phyloP scores from a whole-genome alignment of 305 asterid genomes.

The Fraxinus greggii region DNA sequence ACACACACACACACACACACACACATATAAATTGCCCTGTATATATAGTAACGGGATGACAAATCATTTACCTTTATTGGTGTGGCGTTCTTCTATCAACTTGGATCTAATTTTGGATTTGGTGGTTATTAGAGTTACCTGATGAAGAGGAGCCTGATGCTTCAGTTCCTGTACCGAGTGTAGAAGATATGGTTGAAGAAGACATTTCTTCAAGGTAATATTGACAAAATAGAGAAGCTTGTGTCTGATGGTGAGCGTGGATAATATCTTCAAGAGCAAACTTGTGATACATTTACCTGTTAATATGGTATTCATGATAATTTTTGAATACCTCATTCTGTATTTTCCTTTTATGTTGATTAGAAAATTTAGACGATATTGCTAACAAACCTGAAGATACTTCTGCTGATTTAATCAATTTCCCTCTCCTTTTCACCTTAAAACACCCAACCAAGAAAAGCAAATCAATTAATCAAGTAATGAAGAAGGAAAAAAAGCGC shows the following conservation, averaged over 20 bases:
- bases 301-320: neutral
- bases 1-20: too few species aligned
- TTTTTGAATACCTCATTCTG: neutral
- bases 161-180: constrained; percentile 55
- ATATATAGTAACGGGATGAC: neutral
- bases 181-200: constrained; percentile 63
- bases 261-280: constrained; percentile 6
- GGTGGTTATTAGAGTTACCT: constrained; percentile 48
- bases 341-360: neutral
- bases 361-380: neutral
- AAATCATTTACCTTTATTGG: neutral
- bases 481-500: neutral
- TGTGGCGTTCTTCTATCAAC: constrained; percentile 2
- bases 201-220: constrained; percentile 78
- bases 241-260: neutral
- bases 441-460: neutral
- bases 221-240: neutral
- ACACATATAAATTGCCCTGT: too few species aligned
- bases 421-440: neutral
- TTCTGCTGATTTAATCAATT: neutral
- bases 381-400: neutral
- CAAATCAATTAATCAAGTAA: neutral
- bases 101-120: constrained; percentile 23
- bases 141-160: constrained; percentile 72
- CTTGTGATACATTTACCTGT: neutral